Conservation (phyloP, 192 early-diverging fungal genomes). For the Podochytrium sp. region DNA sequence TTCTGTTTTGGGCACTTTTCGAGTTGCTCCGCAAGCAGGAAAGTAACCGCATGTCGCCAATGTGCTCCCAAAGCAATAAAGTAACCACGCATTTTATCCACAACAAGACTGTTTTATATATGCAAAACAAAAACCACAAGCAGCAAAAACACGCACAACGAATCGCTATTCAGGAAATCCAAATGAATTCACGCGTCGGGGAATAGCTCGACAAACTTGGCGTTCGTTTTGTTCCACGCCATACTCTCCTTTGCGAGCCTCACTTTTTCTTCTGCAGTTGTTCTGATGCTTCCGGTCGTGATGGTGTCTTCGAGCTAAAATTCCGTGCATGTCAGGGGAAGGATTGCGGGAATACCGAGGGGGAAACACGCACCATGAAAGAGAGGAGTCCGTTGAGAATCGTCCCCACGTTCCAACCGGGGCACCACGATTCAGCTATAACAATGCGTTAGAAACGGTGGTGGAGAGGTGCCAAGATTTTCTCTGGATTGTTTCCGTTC, state of each 20-base stretch:
- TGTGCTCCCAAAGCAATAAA: too few relatives aligned
- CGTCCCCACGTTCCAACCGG: conserved; percentile 95
- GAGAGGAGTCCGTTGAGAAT: conserved; percentile 93
- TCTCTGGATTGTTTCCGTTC: background rate
- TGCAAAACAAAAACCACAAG: too few relatives aligned
- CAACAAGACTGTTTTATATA: too few relatives aligned
- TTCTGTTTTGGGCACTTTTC: too few relatives aligned
- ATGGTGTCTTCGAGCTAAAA: conserved; percentile 70
- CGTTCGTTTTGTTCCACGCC: conserved; percentile 74
- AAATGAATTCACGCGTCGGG: background rate
- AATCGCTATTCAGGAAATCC: too few relatives aligned
- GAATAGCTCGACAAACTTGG: conserved; percentile 60
- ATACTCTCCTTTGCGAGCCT: conserved; percentile 78
- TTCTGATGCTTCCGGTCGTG: conserved; percentile 90
- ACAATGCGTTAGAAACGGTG: too few relatives aligned
- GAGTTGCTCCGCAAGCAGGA: too few relatives aligned
- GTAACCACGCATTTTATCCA: too few relatives aligned
- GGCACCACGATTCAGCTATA: conserved; percentile 83
- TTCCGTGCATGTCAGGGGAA: background rate
- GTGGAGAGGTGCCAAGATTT: background rate
- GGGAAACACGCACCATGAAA: conserved; percentile 78
- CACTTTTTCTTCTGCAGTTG: conserved; percentile 77
- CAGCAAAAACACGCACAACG: too few relatives aligned
- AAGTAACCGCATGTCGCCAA: too few relatives aligned
- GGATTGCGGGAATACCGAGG: background rate